Evolutionary conservation across 306 rosid genomes (phyloP), one percentile per base, ranked within the genome.

Genomic region (Gillenia trifoliata): DNA sequence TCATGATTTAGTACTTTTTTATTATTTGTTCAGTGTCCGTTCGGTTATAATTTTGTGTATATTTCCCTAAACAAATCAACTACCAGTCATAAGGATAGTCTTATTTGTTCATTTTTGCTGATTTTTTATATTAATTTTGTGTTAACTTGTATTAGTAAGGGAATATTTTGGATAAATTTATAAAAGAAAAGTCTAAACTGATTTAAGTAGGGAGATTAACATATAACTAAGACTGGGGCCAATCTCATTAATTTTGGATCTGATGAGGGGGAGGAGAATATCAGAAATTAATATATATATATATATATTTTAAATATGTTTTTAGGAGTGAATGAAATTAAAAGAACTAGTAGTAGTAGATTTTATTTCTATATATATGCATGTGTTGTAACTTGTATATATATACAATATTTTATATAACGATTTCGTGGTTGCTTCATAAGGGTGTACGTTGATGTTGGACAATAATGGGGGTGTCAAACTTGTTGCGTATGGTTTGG

Each of bases 401-500:
- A 40, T 6, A 59, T 11, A n/a, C n/a, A n/a, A n/a, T n/a, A n/a
- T n/a, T n/a, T n/a, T n/a, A n/a, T n/a, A n/a, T n/a, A n/a, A n/a
- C n/a, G n/a, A n/a, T n/a, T 70, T 70, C 71, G 33, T 64, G 17
- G 49, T 12, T 66, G 11, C 56, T 40, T 67, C n/a, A n/a, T n/a
- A n/a, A n/a, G n/a, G n/a, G n/a, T n/a, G n/a, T n/a, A n/a, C n/a
- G n/a, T n/a, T n/a, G n/a, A n/a, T n/a, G n/a, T n/a, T n/a, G n/a
- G n/a, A n/a, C n/a, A n/a, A n/a, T n/a, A n/a, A n/a, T n/a, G n/a
- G n/a, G n/a, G n/a, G 22, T 16, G 25, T 56, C 66, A 56, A 16
- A 71, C 3, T 34, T 23, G 75, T 71, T 57, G 64, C 28, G 55
- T 38, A 71, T 57, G 54, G 54, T 56, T 71, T 56, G 54, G 23